Evolutionary conservation across 805 yeast species (phyloP).

Genomic region (Nakazawaea molendinolei): DNA sequence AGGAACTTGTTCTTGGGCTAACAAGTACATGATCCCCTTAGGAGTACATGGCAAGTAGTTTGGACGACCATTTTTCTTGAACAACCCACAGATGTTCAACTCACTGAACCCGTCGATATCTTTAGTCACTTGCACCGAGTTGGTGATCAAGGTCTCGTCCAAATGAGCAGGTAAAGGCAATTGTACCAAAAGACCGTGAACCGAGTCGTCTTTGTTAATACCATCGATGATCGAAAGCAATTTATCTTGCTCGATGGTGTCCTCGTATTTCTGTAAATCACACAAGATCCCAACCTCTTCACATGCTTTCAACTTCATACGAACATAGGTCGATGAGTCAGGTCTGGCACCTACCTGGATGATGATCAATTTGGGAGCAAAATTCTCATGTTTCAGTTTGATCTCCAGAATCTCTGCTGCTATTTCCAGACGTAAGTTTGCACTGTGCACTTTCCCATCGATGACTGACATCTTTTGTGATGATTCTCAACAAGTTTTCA

Average conservation of each 20-base stretch:
- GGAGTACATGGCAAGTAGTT: constrained; percentile 79
- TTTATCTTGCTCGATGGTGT: constrained; percentile 46
- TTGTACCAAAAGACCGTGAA: constrained; percentile 73
- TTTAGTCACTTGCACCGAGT: constrained; percentile 56
- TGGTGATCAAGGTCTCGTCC: constrained; percentile 60
- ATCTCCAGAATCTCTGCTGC: constrained; percentile 34
- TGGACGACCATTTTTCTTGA: constrained; percentile 69
- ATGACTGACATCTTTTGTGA: constrained; percentile 31
- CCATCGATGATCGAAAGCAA: constrained; percentile 45
- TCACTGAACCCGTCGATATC: constrained; percentile 86
- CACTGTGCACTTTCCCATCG: constrained; percentile 53
- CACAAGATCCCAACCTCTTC: constrained; percentile 62
- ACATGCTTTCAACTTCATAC: constrained; percentile 76
- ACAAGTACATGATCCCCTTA: constrained; percentile 64
- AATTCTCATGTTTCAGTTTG: constrained; percentile 41
- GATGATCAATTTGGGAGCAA: constrained; percentile 61
- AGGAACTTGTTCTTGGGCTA: constrained; percentile 48
- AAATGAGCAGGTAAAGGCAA: constrained; percentile 70
- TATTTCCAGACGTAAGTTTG: constrained; percentile 42
- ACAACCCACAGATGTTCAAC: constrained; percentile 68
- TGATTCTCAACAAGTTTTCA: background rate
- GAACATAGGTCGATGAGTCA: constrained; percentile 76
- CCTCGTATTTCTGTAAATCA: constrained; percentile 52
- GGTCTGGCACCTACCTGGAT: constrained; percentile 74
- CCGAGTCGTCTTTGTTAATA: constrained; percentile 51